Base-by-base conservation (phyloP, 73 alveolate species). In the Urostyla sp. region DNA sequence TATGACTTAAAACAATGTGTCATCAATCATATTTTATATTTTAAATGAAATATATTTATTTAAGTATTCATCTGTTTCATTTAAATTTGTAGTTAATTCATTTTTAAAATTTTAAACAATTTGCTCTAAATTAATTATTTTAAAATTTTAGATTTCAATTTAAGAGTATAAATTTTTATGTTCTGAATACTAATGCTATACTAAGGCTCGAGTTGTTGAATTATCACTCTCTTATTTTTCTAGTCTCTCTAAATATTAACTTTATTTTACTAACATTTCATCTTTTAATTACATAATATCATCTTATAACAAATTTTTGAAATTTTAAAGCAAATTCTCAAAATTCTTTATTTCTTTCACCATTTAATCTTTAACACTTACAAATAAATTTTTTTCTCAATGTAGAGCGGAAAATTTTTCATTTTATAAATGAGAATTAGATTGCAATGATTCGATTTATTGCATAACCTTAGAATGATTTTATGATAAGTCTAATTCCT, bases 1-100 rank as follows among this genome's bases (percentile, higher is more conserved):
- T n/a, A 66, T 18, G 15, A 50, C 23, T 6, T 24, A 7, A 27
- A 66, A 66, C 21, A 66, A 27, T 8, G 80, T 66, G n/a, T 66
- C 80, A 40, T 66, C 80, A 13, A 66, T 66, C 80, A 66, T 66
- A 11, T 44, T 66, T 44, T 66, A 24, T 4, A 66, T 44, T 24
- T 66, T 66, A 7, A 66, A 10, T 6, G 80, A 63, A 1, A 66
- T 2, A 28, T 10, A 66, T 66, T 34, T 66, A 31, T 66, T 37
- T 7, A 66, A 13, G 49, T 66, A 66, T 21, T 66, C 46, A 66
- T 66, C 80, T 21, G 80, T 66, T 6, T 66, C 45, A 20, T 66
- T 63, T 16, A 66, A 28, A 5, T 37, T 63, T 24, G 34, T 18
- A 66, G 44, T 31, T 44, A 66, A n/a, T n/a, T n/a, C n/a, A n/a